Evolutionary conservation across 805 yeast species (phyloP), one percentile per base, ranked within the genome.

Genomic region (Candida ficus): DNA sequence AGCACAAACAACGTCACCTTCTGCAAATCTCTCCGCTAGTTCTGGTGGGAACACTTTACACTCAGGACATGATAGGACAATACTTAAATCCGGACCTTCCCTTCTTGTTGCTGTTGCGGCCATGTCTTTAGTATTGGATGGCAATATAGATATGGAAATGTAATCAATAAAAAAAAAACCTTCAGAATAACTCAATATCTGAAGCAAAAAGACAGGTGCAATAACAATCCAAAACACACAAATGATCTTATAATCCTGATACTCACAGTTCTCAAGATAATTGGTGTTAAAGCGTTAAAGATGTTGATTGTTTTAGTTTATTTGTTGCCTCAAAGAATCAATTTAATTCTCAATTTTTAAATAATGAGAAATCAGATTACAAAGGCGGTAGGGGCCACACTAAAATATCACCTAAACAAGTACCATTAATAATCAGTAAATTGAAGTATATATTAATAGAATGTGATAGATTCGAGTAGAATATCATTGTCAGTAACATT

Each of bases 1-100:
- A 2, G 96, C 98, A 68, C 99, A 91, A n/a, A 91, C 96, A 53
- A 93, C 89, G 63, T 91, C 99, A 31, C 99, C 99, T 61, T 91
- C 98, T 52, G 95, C 84, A 57, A 90, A 95, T 52, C 97, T 70
- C 66, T 91, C 99, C 20, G 90, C 86, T 48, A 91, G 71, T 56
- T 91, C 95, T 4, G 99, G 99, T 12, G 99, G 99, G 56, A 79
- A 86, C 26, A 86, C 90, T 59, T 88, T 84, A 67, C 99, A 91
- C 58, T 91, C 99, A 2, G 98, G 98, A 61, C 99, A 91, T 14
- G 91, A 81, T 47, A 91, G 70, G 12, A 87, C 85, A 50, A 91
- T 89, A 61, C 88, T 91, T 58, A 91, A 71, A 65, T 91, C 85
- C 17, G 89, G 89, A 25, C 93, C 95, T 44, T 57, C 64, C 44